Percentiles rank a stretch among this genome's conserved stretches.
Conservation (phyloP, 768 basidiomycete species). For the Tulasnella calospora region DNA sequence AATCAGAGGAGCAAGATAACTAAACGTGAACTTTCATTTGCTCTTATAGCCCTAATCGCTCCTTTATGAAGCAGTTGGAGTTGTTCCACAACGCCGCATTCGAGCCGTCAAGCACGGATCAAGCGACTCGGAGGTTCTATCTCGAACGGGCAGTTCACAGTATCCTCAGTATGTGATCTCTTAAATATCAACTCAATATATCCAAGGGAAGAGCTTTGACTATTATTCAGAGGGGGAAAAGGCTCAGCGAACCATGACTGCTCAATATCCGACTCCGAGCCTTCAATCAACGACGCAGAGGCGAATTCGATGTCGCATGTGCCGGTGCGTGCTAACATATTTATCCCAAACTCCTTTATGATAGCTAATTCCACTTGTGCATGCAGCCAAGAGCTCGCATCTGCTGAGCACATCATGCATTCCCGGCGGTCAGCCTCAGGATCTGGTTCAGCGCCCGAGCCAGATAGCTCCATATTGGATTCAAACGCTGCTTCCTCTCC, state of each 20-base stretch:
- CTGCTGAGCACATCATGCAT: slow-evolving; percentile 90
- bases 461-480: slow-evolving; percentile 33
- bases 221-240: background rate
- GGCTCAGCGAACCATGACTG: slow-evolving; percentile 28
- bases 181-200: background rate
- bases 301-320: slow-evolving; percentile 88
- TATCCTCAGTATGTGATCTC: slow-evolving; percentile 60
- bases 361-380: slow-evolving; percentile 5
- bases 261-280: background rate
- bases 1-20: background rate
- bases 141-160: slow-evolving; percentile 68
- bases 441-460: background rate
- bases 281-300: slow-evolving; percentile 33
- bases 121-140: slow-evolving; percentile 74
- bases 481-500: slow-evolving; percentile 44
- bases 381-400: slow-evolving; percentile 74
- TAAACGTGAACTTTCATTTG: background rate
- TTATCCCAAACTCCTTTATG: background rate
- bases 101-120: slow-evolving; percentile 60
- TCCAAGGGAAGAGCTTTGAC: no score
- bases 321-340: slow-evolving; percentile 49
- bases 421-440: slow-evolving; percentile 57
- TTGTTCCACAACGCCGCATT: slow-evolving; percentile 70
- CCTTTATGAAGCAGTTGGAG: slow-evolving; percentile 75
- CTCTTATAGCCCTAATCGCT: slow-evolving; percentile 70